phyloP scores from a whole-genome alignment of 805 yeast genomes.

The Nakazawaea sp. region DNA sequence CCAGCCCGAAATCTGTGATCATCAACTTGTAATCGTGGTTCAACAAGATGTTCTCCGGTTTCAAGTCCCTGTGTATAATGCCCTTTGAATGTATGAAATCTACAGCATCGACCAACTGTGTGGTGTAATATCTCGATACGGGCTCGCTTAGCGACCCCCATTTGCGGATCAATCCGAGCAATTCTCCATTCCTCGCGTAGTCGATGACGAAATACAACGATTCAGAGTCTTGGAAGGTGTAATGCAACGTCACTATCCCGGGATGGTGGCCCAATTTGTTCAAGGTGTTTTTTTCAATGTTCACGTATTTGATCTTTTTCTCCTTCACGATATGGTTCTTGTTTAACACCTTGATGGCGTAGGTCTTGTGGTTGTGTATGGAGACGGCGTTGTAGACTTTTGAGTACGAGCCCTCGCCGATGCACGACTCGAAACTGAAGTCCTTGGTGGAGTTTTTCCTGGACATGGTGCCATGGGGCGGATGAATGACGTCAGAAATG shows the following conservation, averaged over 20 bases:
- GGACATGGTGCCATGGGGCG: too few relatives aligned
- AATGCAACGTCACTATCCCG: slow-evolving; percentile 86
- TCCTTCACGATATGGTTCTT: slow-evolving; percentile 78
- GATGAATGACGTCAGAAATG: not conserved
- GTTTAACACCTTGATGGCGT: slow-evolving; percentile 87
- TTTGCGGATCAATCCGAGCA: slow-evolving; percentile 70
- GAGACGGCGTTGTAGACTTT: slow-evolving; percentile 88
- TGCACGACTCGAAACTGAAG: slow-evolving; percentile 78
- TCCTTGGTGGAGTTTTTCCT: slow-evolving; percentile 64
- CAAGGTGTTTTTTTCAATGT: slow-evolving; percentile 76
- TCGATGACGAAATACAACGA: slow-evolving; percentile 89
- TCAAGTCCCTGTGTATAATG: slow-evolving; percentile 87
- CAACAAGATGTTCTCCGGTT: slow-evolving; percentile 87
- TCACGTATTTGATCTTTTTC: slow-evolving; percentile 79
- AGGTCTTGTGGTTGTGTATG: slow-evolving; percentile 61
- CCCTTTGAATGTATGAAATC: slow-evolving; percentile 85
- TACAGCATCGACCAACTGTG: slow-evolving; percentile 86
- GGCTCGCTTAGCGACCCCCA: slow-evolving; percentile 71
- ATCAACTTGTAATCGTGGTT: slow-evolving; percentile 82
- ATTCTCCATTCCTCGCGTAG: slow-evolving; percentile 93
- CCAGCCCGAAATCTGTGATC: slow-evolving; percentile 98
- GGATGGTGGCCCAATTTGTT: slow-evolving; percentile 89
- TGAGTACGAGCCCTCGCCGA: slow-evolving; percentile 96
- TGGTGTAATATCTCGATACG: slow-evolving; percentile 73
- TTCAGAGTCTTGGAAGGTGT: slow-evolving; percentile 89